Conservation (phyloP, 176 grass and related monocot species). For the Musa itinerans region DNA sequence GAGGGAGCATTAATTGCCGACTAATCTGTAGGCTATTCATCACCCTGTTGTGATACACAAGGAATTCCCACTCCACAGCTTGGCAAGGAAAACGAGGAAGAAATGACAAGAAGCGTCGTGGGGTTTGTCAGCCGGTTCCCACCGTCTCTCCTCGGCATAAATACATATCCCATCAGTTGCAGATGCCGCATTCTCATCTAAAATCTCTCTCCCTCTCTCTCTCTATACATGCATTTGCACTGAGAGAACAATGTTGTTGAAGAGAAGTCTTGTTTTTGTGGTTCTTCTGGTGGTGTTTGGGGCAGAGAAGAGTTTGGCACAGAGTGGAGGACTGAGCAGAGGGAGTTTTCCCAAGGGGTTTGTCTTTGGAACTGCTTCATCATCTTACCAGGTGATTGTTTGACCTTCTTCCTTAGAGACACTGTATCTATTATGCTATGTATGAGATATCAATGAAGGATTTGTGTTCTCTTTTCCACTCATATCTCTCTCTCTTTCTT, state of each 20-base stretch:
- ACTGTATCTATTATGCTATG: neutral
- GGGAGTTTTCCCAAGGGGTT: conserved; percentile 74
- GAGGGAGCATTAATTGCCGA: no score
- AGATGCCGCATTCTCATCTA: no score
- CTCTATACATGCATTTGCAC: no score
- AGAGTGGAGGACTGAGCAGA: conserved; percentile 41
- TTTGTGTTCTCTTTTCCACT: neutral
- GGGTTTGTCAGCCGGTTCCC: no score
- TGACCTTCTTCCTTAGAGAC: neutral
- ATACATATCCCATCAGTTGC: no score
- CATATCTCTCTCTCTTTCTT: neutral
- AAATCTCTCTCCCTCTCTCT: no score
- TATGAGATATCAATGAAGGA: neutral
- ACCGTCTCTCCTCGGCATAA: no score
- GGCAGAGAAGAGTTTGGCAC: conserved; percentile 24
- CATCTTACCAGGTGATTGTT: conserved; percentile 64
- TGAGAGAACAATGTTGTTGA: neutral
- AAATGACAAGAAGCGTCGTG: no score
- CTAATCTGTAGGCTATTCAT: no score
- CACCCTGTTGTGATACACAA: no score
- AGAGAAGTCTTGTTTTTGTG: neutral
- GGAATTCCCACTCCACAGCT: no score
- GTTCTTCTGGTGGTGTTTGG: conserved; percentile 22
- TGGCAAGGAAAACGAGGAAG: no score
- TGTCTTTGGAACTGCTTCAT: conserved; percentile 83